Base-by-base conservation (phyloP, 2,329 filamentous ascomycete species). In the Grosmannia serpens region DNA sequence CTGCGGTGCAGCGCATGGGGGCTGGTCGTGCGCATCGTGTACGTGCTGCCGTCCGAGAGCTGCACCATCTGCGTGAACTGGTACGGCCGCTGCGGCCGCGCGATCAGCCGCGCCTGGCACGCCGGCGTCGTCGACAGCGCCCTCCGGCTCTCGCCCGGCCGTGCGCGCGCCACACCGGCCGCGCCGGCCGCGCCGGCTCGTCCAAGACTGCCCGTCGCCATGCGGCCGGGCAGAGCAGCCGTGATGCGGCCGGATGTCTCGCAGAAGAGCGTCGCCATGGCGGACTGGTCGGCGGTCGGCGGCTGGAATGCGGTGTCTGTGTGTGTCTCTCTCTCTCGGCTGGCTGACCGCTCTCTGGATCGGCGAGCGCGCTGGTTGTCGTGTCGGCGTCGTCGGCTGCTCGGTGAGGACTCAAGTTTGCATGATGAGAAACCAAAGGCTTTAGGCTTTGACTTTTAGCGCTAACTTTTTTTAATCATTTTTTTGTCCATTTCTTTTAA, bases 1-100 rank as follows among this genome's bases (percentile, higher is more conserved):
- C 77, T 76, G 60, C 77, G 76, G 74, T 83, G 80, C 53, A 87
- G 71, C 3, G 81, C 78, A 41, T 73, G 65, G 0, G 89, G 89
- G 13, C 83, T 89, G 13, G 88, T 90, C 27, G 89, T 91, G 69
- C 88, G 88, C 68, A 85, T 80, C 54, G 87, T 85, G 74, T 84
- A 97, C 61, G 91, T 88, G 67, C 84, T 88, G 66, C 94, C 94
- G 77, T 99, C 94, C 47, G 87, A 89, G 63, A 97, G 86, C 57
- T 91, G 91, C 65, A 99, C 80, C 61, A 99, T 82, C 75, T 99
- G 94, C n/a, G 92, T 96, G 79, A 96, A 97, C 65, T 87, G 89
- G 79, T 96, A 97, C 49, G 94, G 92, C 7, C 91, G 84, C 68
- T 91, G 88, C n/a, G 91, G 91, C 20, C 94, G 89, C 62, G 81